phyloP scores from a whole-genome alignment of 2,329 filamentous ascomycete species.

The Cladobotryum mycophilum region DNA sequence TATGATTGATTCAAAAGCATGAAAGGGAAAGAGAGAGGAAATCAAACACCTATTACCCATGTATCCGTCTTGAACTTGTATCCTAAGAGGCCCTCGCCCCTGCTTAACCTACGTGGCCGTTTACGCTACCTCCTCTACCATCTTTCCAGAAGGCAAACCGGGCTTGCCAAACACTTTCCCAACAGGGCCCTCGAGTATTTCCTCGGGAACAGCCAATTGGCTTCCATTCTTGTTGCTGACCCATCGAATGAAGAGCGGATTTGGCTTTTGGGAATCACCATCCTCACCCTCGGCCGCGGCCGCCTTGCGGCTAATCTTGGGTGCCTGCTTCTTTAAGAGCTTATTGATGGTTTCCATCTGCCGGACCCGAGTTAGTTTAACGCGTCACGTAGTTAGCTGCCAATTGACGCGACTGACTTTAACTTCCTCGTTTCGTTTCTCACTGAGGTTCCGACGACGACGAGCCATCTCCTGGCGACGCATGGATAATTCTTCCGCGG shows the following conservation, averaged over 20 bases:
- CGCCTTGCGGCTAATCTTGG: conserved; percentile 59
- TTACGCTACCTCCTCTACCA: conserved; percentile 50
- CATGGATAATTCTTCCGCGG: conserved; percentile 57
- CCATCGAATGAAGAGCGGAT: conserved; percentile 63
- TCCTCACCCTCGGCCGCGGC: conserved; percentile 40
- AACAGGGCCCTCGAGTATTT: conserved; percentile 58
- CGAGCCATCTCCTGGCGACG: conserved; percentile 57
- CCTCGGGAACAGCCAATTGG: conserved; percentile 57
- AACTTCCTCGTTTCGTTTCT: conserved; percentile 59
- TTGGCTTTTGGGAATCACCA: conserved; percentile 42
- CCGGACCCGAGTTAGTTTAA: not conserved
- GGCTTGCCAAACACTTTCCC: conserved; percentile 50
- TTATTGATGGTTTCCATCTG: conserved; percentile 91
- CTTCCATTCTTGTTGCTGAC: conserved; percentile 60
- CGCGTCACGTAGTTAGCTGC: not conserved
- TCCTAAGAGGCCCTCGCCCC: not conserved
- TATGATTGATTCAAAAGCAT: not conserved
- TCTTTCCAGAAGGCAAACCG: conserved; percentile 35
- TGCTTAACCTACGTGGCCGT: not conserved
- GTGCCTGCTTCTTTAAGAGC: conserved; percentile 77
- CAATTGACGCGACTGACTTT: conserved; percentile 38
- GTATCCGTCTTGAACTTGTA: too few relatives aligned
- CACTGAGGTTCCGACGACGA: conserved; percentile 54
- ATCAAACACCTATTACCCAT: not conserved
- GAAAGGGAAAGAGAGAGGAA: not conserved